Evolutionary conservation across 805 yeast species (phyloP).

Genomic region (Phaffomyces opuntiae): DNA sequence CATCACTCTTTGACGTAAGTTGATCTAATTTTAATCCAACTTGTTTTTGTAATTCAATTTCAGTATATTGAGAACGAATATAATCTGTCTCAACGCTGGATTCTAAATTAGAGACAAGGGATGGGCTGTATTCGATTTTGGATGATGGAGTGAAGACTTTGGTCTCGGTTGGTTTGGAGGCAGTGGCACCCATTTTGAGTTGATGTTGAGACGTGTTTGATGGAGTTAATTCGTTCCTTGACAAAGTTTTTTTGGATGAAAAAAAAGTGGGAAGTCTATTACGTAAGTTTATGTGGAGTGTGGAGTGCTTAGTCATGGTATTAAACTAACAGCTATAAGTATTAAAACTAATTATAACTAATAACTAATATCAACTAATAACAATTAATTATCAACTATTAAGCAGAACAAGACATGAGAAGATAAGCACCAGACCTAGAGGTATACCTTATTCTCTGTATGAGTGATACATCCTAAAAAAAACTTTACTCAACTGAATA

Average conservation of each 20-base stretch:
- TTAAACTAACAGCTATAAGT: too few species aligned
- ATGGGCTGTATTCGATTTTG: conserved; percentile 61
- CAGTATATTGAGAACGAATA: conserved; percentile 63
- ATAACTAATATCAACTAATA: too few species aligned
- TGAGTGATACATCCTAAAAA: too few species aligned
- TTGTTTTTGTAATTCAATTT: conserved; percentile 57
- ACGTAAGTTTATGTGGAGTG: too few species aligned
- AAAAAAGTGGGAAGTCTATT: not conserved
- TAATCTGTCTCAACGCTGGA: conserved; percentile 59
- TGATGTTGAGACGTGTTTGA: not conserved
- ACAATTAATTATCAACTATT: too few species aligned
- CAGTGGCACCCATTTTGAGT: conserved; percentile 45
- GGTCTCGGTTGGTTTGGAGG: conserved; percentile 53
- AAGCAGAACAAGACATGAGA: too few species aligned
- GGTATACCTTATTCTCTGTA: too few species aligned
- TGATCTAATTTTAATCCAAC: conserved; percentile 50
- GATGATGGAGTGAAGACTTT: conserved; percentile 61
- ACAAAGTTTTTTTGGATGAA: not conserved
- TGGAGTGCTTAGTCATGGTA: too few species aligned
- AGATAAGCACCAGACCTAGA: too few species aligned
- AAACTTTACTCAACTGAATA: too few species aligned
- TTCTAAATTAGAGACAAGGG: conserved; percentile 57
- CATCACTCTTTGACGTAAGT: conserved; percentile 46
- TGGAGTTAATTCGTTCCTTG: not conserved
- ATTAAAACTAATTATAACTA: too few species aligned